Base-by-base conservation (phyloP, 768 basidiomycete species). In the Piloderma croceum region DNA sequence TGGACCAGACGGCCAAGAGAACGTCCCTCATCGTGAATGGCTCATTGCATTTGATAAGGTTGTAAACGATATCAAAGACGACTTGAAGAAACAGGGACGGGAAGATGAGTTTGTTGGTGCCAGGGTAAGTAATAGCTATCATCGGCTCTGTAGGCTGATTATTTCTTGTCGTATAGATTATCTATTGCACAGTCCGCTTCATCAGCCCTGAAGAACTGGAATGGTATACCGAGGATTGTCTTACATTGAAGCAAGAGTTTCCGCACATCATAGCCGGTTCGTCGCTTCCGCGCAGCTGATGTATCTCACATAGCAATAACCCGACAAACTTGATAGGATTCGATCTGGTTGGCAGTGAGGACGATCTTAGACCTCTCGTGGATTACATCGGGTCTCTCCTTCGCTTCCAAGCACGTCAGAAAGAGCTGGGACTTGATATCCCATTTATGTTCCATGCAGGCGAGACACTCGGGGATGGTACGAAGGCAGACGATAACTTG, bases 391-490 rank as follows among this genome's bases (percentile, higher is more conserved):
- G 76, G 24, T 71, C 73, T 7, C 65, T 90, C 5, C 58, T 82
- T 4, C 64, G 61, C 31, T 89, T 88, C 63, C 62, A 70, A 22
- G 61, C 71, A 35, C 73, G 74, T 19, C 73, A 76, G 50, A 66
- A 74, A 37, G 74, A 79, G 43, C 64, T 72, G 34, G 70, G 74
- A 1, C 49, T 89, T 2, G 71, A 80, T 22, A 76, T 88, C 19
- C 87, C 87, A 1, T 86, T 85, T 58, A 70, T 88, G 34, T 79
- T 87, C 50, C 87, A 89, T 50, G 84, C 83, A 0, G 87, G 87
- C 15, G 86, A 89, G 61, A 89, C 86, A 0, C 68, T 83, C 15
- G 82, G 83, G 4, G 87, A 89, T 54, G 87, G 87, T 5, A 76
- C 74, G 3, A 60, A 67, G 15, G 79, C 80, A 15, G 86, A 90